Percentiles rank a stretch among this genome's conserved stretches.
phyloP scores from a whole-genome alignment of 768 basidiomycete genomes.

The Lyophyllum semitale region DNA sequence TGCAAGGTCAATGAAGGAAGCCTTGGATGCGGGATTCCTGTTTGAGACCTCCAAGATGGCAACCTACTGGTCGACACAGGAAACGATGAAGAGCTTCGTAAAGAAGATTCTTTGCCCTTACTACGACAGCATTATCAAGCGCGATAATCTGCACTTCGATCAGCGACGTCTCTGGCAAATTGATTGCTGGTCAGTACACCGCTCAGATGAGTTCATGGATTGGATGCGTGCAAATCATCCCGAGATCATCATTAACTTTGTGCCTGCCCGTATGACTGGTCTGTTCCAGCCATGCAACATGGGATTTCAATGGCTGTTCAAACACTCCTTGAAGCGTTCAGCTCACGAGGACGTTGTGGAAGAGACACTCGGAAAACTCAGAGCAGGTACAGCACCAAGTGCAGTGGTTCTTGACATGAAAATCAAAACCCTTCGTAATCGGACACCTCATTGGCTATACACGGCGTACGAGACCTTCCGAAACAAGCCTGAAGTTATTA shows the following conservation, averaged over 20 bases:
- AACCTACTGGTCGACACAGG: too few relatives aligned
- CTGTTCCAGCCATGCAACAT: conserved; percentile 31
- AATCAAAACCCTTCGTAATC: too few relatives aligned
- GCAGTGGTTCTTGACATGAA: neutral
- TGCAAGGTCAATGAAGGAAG: conserved; percentile 20
- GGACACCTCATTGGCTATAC: too few relatives aligned
- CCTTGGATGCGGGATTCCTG: conserved; percentile 18
- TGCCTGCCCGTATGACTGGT: conserved; percentile 35
- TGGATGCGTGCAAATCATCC: conserved; percentile 34
- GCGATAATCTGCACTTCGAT: conserved; percentile 12
- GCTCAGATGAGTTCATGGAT: conserved; percentile 30
- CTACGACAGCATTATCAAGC: conserved; percentile 16
- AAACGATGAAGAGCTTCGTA: conserved; percentile 29
- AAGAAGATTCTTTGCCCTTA: conserved; percentile 31
- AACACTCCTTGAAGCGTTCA: neutral
- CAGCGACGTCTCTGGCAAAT: conserved; percentile 32
- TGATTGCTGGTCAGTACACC: too few relatives aligned
- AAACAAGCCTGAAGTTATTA: neutral
- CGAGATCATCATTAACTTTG: conserved; percentile 28
- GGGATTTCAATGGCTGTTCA: conserved; percentile 35
- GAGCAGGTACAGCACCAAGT: neutral
- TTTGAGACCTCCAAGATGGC: conserved; percentile 25
- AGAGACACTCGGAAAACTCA: neutral
- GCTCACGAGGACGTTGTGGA: neutral
- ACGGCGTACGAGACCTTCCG: neutral